Percentiles rank a stretch among this genome's conserved stretches.
Conservation (phyloP, 768 basidiomycete genomes). For the Cubamyces lactineus region DNA sequence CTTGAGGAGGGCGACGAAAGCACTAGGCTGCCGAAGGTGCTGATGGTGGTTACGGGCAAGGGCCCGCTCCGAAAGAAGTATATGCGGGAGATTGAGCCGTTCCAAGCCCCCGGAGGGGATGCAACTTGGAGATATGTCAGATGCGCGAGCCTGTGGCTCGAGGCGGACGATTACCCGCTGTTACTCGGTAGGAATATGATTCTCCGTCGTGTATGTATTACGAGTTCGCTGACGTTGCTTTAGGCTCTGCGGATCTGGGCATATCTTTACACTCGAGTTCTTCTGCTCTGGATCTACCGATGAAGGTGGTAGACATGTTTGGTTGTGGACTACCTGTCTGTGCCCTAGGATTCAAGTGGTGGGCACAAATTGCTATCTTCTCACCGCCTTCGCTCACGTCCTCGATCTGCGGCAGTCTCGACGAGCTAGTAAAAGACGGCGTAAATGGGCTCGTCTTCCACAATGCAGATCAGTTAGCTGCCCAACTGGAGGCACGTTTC, state of each 20-base stretch:
- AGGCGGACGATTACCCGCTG: slow-evolving; percentile 86
- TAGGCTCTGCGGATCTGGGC: slow-evolving; percentile 91
- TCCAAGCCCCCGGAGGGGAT: slow-evolving; percentile 47
- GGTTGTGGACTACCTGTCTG: slow-evolving; percentile 95
- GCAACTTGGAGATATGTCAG: slow-evolving; percentile 72
- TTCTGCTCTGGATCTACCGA: slow-evolving; percentile 89
- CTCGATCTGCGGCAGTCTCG: slow-evolving; percentile 51
- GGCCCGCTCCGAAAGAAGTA: slow-evolving; percentile 77
- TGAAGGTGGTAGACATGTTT: slow-evolving; percentile 99
- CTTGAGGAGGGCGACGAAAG: slow-evolving; percentile 23
- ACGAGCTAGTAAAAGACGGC: slow-evolving; percentile 84
- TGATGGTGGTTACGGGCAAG: slow-evolving; percentile 90
- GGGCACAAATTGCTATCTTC: too few species aligned
- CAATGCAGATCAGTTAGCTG: slow-evolving; percentile 65
- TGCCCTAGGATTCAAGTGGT: slow-evolving; percentile 88
- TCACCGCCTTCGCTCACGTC: background rate
- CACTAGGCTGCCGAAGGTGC: slow-evolving; percentile 63
- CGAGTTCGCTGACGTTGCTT: background rate
- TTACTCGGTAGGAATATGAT: slow-evolving; percentile 61
- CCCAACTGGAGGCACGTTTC: slow-evolving; percentile 65
- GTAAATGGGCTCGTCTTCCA: slow-evolving; percentile 84
- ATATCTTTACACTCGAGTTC: slow-evolving; percentile 91
- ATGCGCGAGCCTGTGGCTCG: slow-evolving; percentile 85
- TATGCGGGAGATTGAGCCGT: slow-evolving; percentile 63
- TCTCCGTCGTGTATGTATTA: too few species aligned